Base-by-base conservation (phyloP, 1,139 yeast species). In the Candida albicans region DNA sequence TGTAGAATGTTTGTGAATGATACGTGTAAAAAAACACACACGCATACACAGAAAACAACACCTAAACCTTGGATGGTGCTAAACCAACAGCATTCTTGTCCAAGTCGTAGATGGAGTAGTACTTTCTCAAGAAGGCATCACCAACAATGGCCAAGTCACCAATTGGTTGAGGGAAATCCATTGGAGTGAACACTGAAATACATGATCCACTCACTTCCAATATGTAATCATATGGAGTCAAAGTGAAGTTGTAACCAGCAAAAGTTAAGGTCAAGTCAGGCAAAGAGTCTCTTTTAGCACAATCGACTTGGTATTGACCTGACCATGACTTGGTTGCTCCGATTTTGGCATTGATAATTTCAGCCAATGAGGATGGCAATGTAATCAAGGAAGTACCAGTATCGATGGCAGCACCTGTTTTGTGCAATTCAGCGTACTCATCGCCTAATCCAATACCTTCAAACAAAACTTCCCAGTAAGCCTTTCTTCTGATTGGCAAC, bases 401-500 rank as follows among this genome's bases (percentile, higher is more conserved):
- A 67, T 93, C 99, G 61, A 93, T 88, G 49, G 96, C 97, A 57
- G 97, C 99, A 66, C 99, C 99, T 50, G 93, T 84, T 58, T 75
- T 73, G 57, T 77, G 79, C 60, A 93, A 80, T 57, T 78, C 82
- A 40, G 98, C 96, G 59, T 79, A 86, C 70, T 93, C 96, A 52
- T 85, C 86, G 57, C 99, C 99, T 51, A 93, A 77, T 33, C 91
- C 88, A 62, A 93, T 75, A 57, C 96, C 91, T 57, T 89, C 89
- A 54, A 93, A 85, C 52, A 86, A 79, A 49, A 93, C 99, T 75
- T 93, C 99, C 99, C 99, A 93, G 79, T 93, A 93, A 32, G 98
- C 99, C 82, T 91, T 88, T 79, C 99, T 88, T 75, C 99, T 89
- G 49, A 93, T 95, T 46, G 99, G 99, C 68, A 93, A 79, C 87